Evolutionary conservation across 2,329 filamentous ascomycete species (phyloP).

Genomic region (Botryosphaeria agaves): DNA sequence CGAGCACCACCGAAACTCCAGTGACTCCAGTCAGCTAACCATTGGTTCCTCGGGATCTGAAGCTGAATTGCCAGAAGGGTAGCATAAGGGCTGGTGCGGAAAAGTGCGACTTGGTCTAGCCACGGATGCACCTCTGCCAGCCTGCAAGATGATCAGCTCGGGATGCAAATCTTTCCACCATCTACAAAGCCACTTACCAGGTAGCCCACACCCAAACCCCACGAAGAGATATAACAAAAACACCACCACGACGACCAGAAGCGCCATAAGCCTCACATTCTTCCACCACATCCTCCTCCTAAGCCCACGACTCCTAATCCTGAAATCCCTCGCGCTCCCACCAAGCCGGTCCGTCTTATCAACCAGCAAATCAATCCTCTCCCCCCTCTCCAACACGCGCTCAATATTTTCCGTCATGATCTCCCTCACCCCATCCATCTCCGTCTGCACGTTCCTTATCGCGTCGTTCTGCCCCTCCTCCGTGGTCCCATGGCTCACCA

Average conservation of each 20-base stretch:
- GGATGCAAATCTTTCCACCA: no score
- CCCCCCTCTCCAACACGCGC: conserved; percentile 70
- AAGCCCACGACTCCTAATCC: conserved; percentile 69
- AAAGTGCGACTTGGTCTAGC: no score
- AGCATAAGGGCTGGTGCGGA: no score
- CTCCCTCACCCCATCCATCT: conserved; percentile 81
- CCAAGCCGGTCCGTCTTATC: conserved; percentile 93
- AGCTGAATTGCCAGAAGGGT: no score
- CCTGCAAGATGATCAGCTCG: no score
- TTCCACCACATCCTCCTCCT: conserved; percentile 99
- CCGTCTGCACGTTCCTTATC: conserved; percentile 62
- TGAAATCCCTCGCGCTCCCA: conserved; percentile 75
- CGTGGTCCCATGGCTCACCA: conserved; percentile 72
- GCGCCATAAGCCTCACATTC: conserved; percentile 85
- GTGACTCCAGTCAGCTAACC: no score
- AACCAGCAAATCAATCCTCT: conserved; percentile 83
- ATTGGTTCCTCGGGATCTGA: no score
- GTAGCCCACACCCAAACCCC: conserved; percentile 55
- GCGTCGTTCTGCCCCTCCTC: conserved; percentile 62
- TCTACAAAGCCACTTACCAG: no score
- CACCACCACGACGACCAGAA: conserved; percentile 54
- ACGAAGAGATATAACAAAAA: conserved; percentile 57
- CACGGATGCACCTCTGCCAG: no score
- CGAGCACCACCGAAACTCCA: no score
- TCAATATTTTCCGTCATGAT: conserved; percentile 97